phyloP scores from a whole-genome alignment of 2,329 filamentous ascomycete species.

The Neospermospora avenae region DNA sequence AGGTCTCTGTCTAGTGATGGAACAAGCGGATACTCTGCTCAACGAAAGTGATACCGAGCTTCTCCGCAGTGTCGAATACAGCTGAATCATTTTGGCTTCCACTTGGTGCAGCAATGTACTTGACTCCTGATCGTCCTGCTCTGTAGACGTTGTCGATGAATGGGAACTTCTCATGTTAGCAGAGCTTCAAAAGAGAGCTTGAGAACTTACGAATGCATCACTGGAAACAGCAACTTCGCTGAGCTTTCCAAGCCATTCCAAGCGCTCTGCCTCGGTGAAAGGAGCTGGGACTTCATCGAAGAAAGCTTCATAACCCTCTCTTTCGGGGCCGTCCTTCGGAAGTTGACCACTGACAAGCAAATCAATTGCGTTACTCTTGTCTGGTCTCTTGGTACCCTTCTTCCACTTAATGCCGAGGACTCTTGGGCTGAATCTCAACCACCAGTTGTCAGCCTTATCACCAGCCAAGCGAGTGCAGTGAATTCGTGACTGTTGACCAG shows the following conservation, averaged over 20 bases:
- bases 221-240: conserved; percentile 81
- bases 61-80: conserved; percentile 86
- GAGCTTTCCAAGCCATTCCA: conserved; percentile 81
- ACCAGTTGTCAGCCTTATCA: conserved; percentile 99
- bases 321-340: conserved; percentile 78
- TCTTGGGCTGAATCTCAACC: conserved; percentile 94
- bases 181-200: not conserved
- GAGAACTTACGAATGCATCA: conserved; percentile 81
- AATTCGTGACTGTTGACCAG: conserved; percentile 95
- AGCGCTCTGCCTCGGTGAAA: conserved; percentile 81
- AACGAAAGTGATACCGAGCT: conserved; percentile 88
- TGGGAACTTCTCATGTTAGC: conserved; percentile 66
- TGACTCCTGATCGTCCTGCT: conserved; percentile 80
- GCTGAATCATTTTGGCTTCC: conserved; percentile 83
- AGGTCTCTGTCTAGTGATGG: conserved; percentile 68
- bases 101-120: conserved; percentile 91
- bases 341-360: conserved; percentile 88
- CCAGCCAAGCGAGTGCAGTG: conserved; percentile 97
- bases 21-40: conserved; percentile 93
- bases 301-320: conserved; percentile 78
- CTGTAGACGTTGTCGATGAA: conserved; percentile 98
- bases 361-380: conserved; percentile 98
- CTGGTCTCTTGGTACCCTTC: conserved; percentile 91
- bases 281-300: conserved; percentile 85
- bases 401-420: conserved; percentile 92